Base-by-base conservation (phyloP, 495 filamentous ascomycete species). In the Penicilliopsis zonata region DNA sequence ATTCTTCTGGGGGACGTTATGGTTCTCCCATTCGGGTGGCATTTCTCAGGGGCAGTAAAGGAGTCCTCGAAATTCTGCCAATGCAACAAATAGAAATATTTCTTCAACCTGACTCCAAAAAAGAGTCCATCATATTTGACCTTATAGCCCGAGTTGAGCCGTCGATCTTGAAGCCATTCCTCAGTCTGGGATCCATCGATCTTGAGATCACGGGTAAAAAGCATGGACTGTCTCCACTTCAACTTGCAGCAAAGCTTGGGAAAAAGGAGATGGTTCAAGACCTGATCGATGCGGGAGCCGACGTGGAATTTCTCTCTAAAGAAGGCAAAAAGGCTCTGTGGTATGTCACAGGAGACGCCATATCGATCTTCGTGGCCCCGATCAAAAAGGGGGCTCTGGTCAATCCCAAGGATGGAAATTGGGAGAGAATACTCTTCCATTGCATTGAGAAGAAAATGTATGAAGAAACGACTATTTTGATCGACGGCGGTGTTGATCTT, bases 41-140 rank as follows among this genome's bases (percentile, higher is more conserved):
- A n/a, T n/a, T n/a, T n/a, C n/a, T n/a, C n/a, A n/a, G n/a, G n/a
- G n/a, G n/a, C n/a, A n/a, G n/a, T n/a, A n/a, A n/a, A n/a, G n/a
- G n/a, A n/a, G n/a, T n/a, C n/a, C n/a, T n/a, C n/a, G n/a, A n/a
- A n/a, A n/a, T n/a, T n/a, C 34, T 40, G 42, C 2, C 63, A 54
- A 28, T 50, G 50, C 12, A 64, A 65, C 41, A 47, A 49, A 1
- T 42, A 47, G 10, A 63, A 67, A 10, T 10, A 69, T 10, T 56
- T 69, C 42, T 66, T 60, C 4, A 63, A 57, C n/a, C 18, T 62
- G 4, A 58, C 54, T 17, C 27, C 5, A 19, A 40, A 0, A 49
- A 50, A 14, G 23, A 44, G 9, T 37, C 42, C 16, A 41, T 47
- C 13, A 41, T 49, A 12, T 23, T 40, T 13, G 45, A 44, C 9